These are phyloP conservation scores for Apiospora pterosperma DNA, from an alignment of 2,329 filamentous ascomycete genomes.

Conservation along the genomic window DNA sequence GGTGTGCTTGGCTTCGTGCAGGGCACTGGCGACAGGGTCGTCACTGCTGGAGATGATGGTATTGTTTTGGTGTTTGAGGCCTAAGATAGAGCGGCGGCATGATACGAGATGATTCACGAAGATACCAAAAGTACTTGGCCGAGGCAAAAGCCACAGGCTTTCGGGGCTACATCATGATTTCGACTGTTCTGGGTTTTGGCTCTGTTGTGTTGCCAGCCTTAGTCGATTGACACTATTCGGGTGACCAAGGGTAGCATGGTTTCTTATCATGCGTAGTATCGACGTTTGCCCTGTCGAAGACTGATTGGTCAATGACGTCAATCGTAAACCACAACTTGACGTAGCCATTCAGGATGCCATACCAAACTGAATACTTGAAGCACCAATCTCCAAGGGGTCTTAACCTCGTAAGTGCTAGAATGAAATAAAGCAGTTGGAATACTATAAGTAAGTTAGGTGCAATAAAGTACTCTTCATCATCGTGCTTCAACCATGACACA, in stretches of 20 bases:
- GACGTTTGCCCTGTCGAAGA: neutral
- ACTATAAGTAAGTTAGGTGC: no score
- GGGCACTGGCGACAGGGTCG: conserved; percentile 67
- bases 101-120: conserved; percentile 3
- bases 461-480: no score
- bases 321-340: neutral
- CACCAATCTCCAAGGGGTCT: no score
- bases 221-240: no score
- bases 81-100: conserved; percentile 19
- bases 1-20: conserved; percentile 92
- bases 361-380: neutral
- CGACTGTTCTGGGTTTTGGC: no score
- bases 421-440: no score
- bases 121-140: neutral
- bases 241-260: no score
- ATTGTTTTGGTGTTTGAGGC: conserved; percentile 66
- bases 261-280: no score
- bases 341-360: neutral
- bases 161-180: neutral
- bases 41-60: conserved; percentile 89
- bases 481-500: neutral
- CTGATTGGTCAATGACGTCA: neutral
- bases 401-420: no score
- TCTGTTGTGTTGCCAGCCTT: no score
- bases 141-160: neutral